phyloP scores from a whole-genome alignment of 2,329 filamentous ascomycete genomes.

The Penicillium sp. region DNA sequence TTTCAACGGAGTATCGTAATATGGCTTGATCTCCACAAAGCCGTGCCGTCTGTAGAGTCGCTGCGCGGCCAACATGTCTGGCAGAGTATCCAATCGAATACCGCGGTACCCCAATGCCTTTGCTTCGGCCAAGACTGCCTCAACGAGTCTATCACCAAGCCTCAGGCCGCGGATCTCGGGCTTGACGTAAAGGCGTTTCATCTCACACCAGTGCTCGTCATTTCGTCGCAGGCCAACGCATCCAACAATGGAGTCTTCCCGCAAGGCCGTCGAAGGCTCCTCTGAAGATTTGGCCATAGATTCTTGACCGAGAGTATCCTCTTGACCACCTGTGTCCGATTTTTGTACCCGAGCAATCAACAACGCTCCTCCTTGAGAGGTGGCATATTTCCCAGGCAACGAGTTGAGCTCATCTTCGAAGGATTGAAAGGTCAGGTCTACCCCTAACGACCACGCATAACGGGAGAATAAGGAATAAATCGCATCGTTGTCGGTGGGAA shows the following conservation, averaged over 20 bases:
- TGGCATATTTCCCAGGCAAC: conserved; percentile 58
- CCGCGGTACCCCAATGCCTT: conserved; percentile 52
- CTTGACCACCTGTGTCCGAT: neutral
- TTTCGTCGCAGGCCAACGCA: conserved; percentile 54
- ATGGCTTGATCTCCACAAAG: conserved; percentile 55
- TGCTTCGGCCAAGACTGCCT: conserved; percentile 49
- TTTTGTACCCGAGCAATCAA: conserved; percentile 46
- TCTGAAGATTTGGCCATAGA: neutral
- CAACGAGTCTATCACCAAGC: conserved; percentile 52
- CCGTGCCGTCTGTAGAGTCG: conserved; percentile 54
- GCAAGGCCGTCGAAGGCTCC: neutral
- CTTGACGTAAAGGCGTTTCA: conserved; percentile 60
- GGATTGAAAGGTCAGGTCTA: conserved; percentile 61
- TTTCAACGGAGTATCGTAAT: conserved; percentile 59
- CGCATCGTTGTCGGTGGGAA: conserved; percentile 45
- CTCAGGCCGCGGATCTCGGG: conserved; percentile 53
- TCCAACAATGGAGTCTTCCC: conserved; percentile 39
- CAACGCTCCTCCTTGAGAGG: conserved; percentile 49
- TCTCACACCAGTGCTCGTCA: conserved; percentile 47
- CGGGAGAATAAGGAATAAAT: conserved; percentile 48
- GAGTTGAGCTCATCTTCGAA: conserved; percentile 56
- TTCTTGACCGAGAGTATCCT: conserved; percentile 14
- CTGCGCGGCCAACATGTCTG: conserved; percentile 54
- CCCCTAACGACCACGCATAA: conserved; percentile 49
- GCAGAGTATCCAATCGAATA: conserved; percentile 59